Conservation (phyloP, 1,139 yeast species). For the Saccharomycopsis phalli region DNA sequence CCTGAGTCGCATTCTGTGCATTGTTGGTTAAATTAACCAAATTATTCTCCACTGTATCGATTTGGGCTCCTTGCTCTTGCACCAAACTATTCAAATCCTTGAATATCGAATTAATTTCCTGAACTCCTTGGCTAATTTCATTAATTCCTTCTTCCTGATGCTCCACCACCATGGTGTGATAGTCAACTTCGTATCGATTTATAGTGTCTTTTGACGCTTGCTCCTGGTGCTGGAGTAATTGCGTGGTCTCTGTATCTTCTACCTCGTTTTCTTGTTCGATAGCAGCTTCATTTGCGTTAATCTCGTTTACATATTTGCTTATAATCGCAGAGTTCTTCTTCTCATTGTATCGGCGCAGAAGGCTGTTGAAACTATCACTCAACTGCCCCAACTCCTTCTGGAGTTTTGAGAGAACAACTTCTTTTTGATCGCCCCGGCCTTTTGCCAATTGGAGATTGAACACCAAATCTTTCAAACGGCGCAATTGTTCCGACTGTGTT, state of each 20-base stretch:
- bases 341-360: slow-evolving; percentile 34
- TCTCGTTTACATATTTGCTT: slow-evolving; percentile 26
- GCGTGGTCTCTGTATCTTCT: slow-evolving; percentile 24
- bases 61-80: slow-evolving; percentile 73
- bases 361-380: slow-evolving; percentile 30
- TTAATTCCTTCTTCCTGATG: slow-evolving; percentile 68
- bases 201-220: slow-evolving; percentile 33
- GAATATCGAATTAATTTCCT: slow-evolving; percentile 77
- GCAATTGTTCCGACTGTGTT: slow-evolving; percentile 27
- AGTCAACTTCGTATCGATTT: slow-evolving; percentile 61
- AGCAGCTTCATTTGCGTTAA: slow-evolving; percentile 8
- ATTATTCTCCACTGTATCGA: slow-evolving; percentile 78
- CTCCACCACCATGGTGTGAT: slow-evolving; percentile 58
- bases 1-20: slow-evolving; percentile 62
- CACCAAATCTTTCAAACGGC: slow-evolving; percentile 29
- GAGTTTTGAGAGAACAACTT: slow-evolving; percentile 34
- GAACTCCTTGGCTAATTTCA: slow-evolving; percentile 67
- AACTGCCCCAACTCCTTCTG: slow-evolving; percentile 35
- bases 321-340: slow-evolving; percentile 28
- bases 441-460: slow-evolving; percentile 20
- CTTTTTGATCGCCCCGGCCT: slow-evolving; percentile 20
- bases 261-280: slow-evolving; percentile 9
- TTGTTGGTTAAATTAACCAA: slow-evolving; percentile 56
- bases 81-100: slow-evolving; percentile 72
- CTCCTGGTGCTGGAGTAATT: slow-evolving; percentile 26